phyloP scores from a whole-genome alignment of 441 rosid genomes.

The Euphorbia schlechtendalii region DNA sequence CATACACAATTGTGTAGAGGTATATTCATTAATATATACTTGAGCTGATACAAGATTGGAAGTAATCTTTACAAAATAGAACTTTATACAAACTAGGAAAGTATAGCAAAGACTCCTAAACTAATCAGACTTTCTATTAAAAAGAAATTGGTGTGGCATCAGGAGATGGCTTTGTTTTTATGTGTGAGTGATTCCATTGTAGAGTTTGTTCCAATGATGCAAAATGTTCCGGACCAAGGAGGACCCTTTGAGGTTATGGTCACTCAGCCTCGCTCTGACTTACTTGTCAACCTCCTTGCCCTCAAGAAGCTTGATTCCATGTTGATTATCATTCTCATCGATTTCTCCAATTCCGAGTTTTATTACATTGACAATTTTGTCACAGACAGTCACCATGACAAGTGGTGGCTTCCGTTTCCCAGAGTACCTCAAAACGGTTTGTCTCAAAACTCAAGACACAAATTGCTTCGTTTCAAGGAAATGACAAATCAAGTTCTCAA shows the following conservation, averaged over 20 bases:
- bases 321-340: slow-evolving; percentile 73
- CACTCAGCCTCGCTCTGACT: slow-evolving; percentile 76
- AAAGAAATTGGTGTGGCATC: slow-evolving; percentile 85
- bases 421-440: slow-evolving; percentile 72
- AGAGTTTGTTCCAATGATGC: slow-evolving; percentile 89
- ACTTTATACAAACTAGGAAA: too few relatives aligned
- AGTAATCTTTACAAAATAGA: too few relatives aligned
- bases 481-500: slow-evolving; percentile 83
- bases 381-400: slow-evolving; percentile 81
- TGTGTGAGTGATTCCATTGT: slow-evolving; percentile 88
- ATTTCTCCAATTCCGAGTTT: slow-evolving; percentile 61
- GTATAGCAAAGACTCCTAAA: too few relatives aligned
- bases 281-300: slow-evolving; percentile 78
- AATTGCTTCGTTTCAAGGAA: slow-evolving; percentile 72
- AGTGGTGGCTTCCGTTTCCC: slow-evolving; percentile 98
- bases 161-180: slow-evolving; percentile 88
- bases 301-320: slow-evolving; percentile 92
- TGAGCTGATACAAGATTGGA: too few relatives aligned
- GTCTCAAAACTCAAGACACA: slow-evolving; percentile 69
- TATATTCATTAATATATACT: too few relatives aligned
- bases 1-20: too few relatives aligned
- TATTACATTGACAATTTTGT: slow-evolving; percentile 78
- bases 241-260: slow-evolving; percentile 92
- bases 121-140: too few relatives aligned
- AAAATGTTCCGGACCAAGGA: too few relatives aligned